These are phyloP conservation scores for Microbotryomycetes sp. DNA, from an alignment of 1,284 basidiomycete genomes.

Conservation along the genomic window DNA sequence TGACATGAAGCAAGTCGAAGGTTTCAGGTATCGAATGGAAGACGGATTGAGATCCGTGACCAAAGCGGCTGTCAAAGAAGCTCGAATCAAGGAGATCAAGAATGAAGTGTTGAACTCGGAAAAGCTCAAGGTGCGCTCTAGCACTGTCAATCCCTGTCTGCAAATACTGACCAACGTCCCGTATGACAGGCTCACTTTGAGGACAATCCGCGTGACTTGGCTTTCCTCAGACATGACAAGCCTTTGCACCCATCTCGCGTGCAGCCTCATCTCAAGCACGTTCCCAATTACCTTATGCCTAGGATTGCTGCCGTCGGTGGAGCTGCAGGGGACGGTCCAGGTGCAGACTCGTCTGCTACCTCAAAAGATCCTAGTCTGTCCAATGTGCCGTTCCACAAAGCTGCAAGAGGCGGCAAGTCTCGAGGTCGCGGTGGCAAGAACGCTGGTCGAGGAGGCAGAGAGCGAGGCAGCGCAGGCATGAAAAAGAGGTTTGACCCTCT, in stretches of 20 bases:
- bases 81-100: slow-evolving; percentile 89
- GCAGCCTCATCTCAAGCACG: slow-evolving; percentile 90
- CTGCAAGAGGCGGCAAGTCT: slow-evolving; percentile 3
- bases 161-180: slow-evolving; percentile 2
- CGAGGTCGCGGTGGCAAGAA: slow-evolving; percentile 4
- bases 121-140: slow-evolving; percentile 75
- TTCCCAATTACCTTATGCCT: slow-evolving; percentile 89
- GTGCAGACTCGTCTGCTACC: not conserved
- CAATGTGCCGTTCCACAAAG: slow-evolving; percentile 31
- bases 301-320: slow-evolving; percentile 53
- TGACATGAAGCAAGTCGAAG: slow-evolving; percentile 89
- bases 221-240: slow-evolving; percentile 90
- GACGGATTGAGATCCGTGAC: slow-evolving; percentile 89
- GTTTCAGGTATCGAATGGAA: slow-evolving; percentile 98
- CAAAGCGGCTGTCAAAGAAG: slow-evolving; percentile 76
- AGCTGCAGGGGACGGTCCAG: slow-evolving; percentile 3
- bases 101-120: slow-evolving; percentile 89
- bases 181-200: slow-evolving; percentile 81
- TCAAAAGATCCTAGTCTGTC: not conserved
- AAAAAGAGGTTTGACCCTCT: not conserved
- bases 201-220: slow-evolving; percentile 90
- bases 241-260: slow-evolving; percentile 80
- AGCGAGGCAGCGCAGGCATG: slow-evolving; percentile 5
- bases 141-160: not conserved
- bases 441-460: not conserved